Conservation (phyloP, 768 basidiomycete genomes). For the Goffeauzyma gilvescens region DNA sequence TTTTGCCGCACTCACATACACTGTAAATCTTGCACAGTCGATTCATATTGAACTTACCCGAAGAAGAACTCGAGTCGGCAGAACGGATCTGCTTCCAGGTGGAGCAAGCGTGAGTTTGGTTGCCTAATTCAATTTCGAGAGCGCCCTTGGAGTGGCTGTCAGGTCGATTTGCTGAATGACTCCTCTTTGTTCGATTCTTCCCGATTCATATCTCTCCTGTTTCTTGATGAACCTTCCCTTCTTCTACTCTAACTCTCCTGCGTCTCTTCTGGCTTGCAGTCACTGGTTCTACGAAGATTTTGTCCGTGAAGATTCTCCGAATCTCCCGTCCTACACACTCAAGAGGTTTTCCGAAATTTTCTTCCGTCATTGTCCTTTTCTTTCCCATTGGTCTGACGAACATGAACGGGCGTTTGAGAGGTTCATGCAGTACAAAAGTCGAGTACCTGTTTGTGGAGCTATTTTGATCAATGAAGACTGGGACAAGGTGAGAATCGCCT, state of each 20-base stretch:
- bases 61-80: constrained; percentile 71
- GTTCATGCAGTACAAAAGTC: constrained; percentile 90
- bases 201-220: too few species aligned
- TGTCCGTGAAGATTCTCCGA: constrained; percentile 72
- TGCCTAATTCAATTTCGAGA: background rate
- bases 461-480: constrained; percentile 81
- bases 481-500: constrained; percentile 53
- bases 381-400: constrained; percentile 64
- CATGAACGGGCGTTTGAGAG: constrained; percentile 29
- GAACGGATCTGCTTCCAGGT: constrained; percentile 97
- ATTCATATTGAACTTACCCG: constrained; percentile 89
- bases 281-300: constrained; percentile 99
- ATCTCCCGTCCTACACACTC: constrained; percentile 67
- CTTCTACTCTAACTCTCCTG: background rate
- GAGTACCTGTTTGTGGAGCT: constrained; percentile 92
- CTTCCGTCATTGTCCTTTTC: constrained; percentile 52
- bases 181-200: too few species aligned
- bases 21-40: constrained; percentile 39
- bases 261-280: constrained; percentile 34
- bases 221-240: too few species aligned
- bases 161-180: too few species aligned
- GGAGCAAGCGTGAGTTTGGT: constrained; percentile 76
- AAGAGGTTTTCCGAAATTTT: constrained; percentile 85
- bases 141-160: too few species aligned
- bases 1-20: background rate